Conservation (phyloP, 148 eudicot species). For the Salicornia ramosissima region DNA sequence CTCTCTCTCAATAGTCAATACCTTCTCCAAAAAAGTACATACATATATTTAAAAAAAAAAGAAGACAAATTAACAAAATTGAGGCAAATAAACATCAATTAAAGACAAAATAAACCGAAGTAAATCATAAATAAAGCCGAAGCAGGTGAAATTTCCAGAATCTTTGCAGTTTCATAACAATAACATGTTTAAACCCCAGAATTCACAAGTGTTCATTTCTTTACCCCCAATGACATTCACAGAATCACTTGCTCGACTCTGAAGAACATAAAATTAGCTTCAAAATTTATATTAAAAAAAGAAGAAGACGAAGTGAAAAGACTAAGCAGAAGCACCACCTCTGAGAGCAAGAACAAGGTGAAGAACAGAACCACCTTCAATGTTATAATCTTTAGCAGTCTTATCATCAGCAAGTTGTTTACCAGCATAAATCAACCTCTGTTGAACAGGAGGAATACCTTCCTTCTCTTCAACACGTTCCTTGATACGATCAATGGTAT, state of each 20-base stretch:
- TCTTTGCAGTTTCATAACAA: background rate
- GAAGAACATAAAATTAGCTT: no score
- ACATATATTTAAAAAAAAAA: background rate
- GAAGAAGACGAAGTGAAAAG: no score
- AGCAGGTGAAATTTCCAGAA: background rate
- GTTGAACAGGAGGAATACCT: conserved; percentile 9
- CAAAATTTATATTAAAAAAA: background rate
- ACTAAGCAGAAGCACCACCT: background rate
- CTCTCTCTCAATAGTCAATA: background rate
- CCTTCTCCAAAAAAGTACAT: background rate
- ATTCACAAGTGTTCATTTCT: background rate
- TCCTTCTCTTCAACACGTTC: conserved; percentile 7
- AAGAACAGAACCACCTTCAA: conserved; percentile 13
- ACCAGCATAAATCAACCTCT: conserved; percentile 12
- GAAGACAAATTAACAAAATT: background rate
- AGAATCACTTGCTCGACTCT: no score
- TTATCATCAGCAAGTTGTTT: conserved; percentile 14
- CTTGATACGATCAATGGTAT: conserved; percentile 1
- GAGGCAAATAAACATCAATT: background rate
- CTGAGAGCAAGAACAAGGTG: conserved; percentile 13
- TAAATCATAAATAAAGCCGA: background rate
- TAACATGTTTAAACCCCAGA: background rate
- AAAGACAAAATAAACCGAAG: background rate
- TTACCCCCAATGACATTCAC: background rate
- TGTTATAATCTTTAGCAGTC: conserved; percentile 12